Percentiles rank a stretch among this genome's conserved stretches.
These are phyloP conservation scores for Scedosporium aurantiacum DNA, from an alignment of 2,329 filamentous ascomycete genomes.

Conservation along the genomic window DNA sequence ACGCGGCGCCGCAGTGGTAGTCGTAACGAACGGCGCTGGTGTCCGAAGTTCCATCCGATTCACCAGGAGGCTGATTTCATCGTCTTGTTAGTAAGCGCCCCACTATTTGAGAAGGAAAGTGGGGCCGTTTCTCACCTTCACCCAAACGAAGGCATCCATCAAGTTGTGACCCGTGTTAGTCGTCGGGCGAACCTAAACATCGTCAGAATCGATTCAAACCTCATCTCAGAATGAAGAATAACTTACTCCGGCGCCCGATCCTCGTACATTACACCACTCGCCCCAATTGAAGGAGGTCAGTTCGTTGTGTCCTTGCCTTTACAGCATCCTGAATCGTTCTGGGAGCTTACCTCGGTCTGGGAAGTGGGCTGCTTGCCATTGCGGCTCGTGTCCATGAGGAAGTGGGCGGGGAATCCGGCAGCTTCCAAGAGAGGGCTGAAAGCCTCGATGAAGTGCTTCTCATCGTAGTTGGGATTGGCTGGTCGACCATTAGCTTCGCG, in stretches of 20 bases:
- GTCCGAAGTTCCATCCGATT: conserved; percentile 41
- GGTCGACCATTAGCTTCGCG: conserved; percentile 17
- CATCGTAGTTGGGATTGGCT: conserved; percentile 38
- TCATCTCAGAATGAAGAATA: too few species aligned
- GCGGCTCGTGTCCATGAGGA: conserved; percentile 40
- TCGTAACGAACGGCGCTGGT: conserved; percentile 28
- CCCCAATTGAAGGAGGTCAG: conserved; percentile 34
- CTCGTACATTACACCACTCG: conserved; percentile 56
- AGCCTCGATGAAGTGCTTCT: conserved; percentile 47
- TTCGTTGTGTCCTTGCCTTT: neutral
- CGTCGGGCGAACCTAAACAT: conserved; percentile 33
- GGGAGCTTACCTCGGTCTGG: conserved; percentile 25
- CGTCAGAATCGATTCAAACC: too few species aligned
- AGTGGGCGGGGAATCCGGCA: conserved; percentile 32
- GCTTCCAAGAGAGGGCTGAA: conserved; percentile 51
- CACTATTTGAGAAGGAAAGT: too few species aligned
- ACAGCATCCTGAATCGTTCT: neutral
- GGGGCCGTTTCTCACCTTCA: conserved; percentile 29
- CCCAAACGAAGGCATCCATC: conserved; percentile 59
- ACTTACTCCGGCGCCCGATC: conserved; percentile 46
- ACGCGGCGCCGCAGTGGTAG: conserved; percentile 35
- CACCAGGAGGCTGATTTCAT: conserved; percentile 38
- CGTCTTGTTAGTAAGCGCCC: too few species aligned
- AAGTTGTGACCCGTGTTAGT: conserved; percentile 46
- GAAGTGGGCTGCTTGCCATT: conserved; percentile 50